Percentiles rank a stretch among this genome's conserved stretches.
Evolutionary conservation across 2,329 filamentous ascomycete species (phyloP).

Genomic region (Shiraia sp.): DNA sequence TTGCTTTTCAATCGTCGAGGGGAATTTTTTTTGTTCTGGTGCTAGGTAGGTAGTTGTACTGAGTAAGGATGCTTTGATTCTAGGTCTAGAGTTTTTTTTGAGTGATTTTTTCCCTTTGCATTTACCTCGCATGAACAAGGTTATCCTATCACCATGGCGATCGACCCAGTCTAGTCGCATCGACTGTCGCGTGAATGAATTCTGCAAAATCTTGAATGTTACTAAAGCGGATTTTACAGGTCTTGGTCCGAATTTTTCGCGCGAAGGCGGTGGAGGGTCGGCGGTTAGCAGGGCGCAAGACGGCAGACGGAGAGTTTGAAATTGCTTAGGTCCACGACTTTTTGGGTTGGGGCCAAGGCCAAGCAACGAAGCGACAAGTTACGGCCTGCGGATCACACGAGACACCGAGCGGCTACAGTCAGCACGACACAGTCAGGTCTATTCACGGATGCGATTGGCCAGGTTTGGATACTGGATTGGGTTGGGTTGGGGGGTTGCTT

Average conservation of each 20-base stretch:
- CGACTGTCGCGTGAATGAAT: too few species aligned
- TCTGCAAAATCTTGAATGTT: too few species aligned
- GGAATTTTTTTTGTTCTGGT: slow-evolving; percentile 3
- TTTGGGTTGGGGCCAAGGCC: too few species aligned
- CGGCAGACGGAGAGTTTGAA: background rate
- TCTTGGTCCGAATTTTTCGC: too few species aligned
- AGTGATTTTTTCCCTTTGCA: too few species aligned
- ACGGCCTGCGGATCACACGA: slow-evolving; percentile 22
- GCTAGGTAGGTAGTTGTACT: too few species aligned
- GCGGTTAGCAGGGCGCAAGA: background rate
- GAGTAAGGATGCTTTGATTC: too few species aligned
- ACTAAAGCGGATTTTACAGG: too few species aligned
- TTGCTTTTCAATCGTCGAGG: background rate
- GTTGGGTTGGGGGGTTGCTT: background rate
- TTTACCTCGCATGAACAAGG: too few species aligned
- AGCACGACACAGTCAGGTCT: slow-evolving; percentile 6
- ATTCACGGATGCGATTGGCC: slow-evolving; percentile 13
- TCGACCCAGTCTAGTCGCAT: too few species aligned
- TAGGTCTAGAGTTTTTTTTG: too few species aligned
- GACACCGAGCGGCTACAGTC: slow-evolving; percentile 28
- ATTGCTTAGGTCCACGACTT: background rate
- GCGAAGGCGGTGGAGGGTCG: background rate
- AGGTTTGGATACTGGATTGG: slow-evolving; percentile 1
- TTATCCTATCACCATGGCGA: too few species aligned
- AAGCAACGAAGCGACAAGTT: slow-evolving; percentile 1